Evolutionary conservation across 495 filamentous ascomycete genomes (phyloP).

Genomic region (Hypoxylon rickii): DNA sequence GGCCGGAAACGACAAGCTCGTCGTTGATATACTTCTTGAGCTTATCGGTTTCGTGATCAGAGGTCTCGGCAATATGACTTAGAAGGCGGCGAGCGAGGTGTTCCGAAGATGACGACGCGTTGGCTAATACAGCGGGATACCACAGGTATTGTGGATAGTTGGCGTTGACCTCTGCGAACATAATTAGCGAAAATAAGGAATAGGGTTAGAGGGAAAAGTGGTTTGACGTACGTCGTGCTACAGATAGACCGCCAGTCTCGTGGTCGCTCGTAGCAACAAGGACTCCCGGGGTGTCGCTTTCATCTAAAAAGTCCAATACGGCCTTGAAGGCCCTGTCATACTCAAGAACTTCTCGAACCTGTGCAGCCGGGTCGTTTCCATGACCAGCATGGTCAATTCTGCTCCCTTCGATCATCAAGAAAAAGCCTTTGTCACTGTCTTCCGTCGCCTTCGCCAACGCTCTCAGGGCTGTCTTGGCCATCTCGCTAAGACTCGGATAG

Average conservation of each 20-base stretch:
- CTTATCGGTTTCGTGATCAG: conserved; percentile 38
- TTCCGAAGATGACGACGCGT: conserved; percentile 78
- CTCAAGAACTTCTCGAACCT: conserved; percentile 90
- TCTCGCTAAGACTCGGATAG: conserved; percentile 90
- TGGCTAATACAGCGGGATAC: conserved; percentile 80
- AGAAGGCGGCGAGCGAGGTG: conserved; percentile 64
- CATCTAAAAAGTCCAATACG: conserved; percentile 82
- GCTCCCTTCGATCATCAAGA: conserved; percentile 96
- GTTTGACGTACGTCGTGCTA: conserved; percentile 67
- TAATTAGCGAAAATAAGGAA: conserved; percentile 21
- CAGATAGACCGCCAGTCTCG: conserved; percentile 87
- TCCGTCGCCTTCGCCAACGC: conserved; percentile 82
- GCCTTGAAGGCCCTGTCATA: conserved; percentile 85
- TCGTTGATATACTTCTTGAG: conserved; percentile 63
- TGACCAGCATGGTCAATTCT: conserved; percentile 97
- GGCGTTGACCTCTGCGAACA: conserved; percentile 37
- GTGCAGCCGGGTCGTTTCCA: conserved; percentile 90
- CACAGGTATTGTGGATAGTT: conserved; percentile 71
- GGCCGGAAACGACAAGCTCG: conserved; percentile 62
- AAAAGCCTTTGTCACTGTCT: conserved; percentile 90
- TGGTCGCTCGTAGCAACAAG: conserved; percentile 91
- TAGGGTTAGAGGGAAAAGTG: not conserved
- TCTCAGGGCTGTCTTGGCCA: conserved; percentile 80
- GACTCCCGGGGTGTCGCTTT: conserved; percentile 72
- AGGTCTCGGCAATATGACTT: conserved; percentile 53